Evolutionary conservation across 148 eudicot species (phyloP), one percentile per base, ranked within the genome.

Genomic region (Camellia lanceoleosa): DNA sequence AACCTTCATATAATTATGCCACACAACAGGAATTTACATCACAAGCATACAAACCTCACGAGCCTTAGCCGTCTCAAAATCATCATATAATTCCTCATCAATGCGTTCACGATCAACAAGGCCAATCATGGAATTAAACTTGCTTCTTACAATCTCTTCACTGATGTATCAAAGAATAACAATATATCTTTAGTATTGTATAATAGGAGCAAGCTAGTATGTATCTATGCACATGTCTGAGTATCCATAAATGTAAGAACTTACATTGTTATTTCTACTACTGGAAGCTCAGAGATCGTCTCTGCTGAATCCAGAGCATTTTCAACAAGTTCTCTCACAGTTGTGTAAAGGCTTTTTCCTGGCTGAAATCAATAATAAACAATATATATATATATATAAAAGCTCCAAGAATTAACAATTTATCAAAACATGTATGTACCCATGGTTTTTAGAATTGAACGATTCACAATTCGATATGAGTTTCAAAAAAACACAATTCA

Each of bases 261-360:
- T 85, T 82, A 97, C 99, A 97, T 92, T 13, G 88, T 89, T 49
- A 97, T 74, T 86, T 97, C 99, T 55, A 97, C 88, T 62, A 88
- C 83, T 63, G 99, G 99, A 74, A 97, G 98, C 86, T 94, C 94
- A 16, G 97, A 86, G 81, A 97, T 91, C 11, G 99, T 88, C 86
- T 97, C 99, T 0, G 97, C 92, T 14, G 99, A 94, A 88, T 97
- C 99, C 83, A 97, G 94, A 18, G 98, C 87, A 89, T 97, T 97
- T 85, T 97, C 99, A 72, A 97, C 97, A 79, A 97, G 92, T 89
- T 97, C 99, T 83, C 99, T 86, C 76, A 97, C 97, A 54, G 99
- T 97, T 58, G 99, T 97, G 81, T 97, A 97, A 69, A 97, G 86
- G 52, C 85, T 81, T 80, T 97, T 97, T 56, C 99, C 99, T 19